These are phyloP conservation scores for Priceomyces haplophilus DNA, from an alignment of 805 yeast species.

Conservation along the genomic window DNA sequence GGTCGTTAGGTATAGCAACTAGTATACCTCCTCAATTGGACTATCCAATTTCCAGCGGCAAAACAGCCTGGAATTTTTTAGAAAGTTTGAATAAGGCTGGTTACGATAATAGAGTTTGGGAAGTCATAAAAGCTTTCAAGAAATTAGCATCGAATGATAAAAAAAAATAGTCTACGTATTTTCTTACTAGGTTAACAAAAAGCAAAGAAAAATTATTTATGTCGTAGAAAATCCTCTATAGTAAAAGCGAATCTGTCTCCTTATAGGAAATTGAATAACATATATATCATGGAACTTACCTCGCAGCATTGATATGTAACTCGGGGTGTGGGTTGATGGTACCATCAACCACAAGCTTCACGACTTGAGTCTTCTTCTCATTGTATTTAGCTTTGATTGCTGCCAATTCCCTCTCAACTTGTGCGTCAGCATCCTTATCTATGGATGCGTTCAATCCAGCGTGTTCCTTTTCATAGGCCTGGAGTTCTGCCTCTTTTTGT, in stretches of 20 bases:
- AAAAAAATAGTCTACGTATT: not conserved
- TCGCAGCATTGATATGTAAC: constrained; percentile 70
- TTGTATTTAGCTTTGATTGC: constrained; percentile 63
- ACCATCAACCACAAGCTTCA: constrained; percentile 74
- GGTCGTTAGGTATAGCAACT: constrained; percentile 57
- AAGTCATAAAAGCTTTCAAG: constrained; percentile 41
- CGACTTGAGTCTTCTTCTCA: constrained; percentile 63
- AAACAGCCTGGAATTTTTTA: constrained; percentile 87
- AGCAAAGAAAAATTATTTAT: not conserved
- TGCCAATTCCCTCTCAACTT: constrained; percentile 67
- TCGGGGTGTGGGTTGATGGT: constrained; percentile 78
- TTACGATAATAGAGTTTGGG: constrained; percentile 74
- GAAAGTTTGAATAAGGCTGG: constrained; percentile 79
- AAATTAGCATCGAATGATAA: constrained; percentile 27
- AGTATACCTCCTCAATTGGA: constrained; percentile 86
- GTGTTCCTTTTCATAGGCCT: constrained; percentile 66
- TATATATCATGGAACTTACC: not conserved
- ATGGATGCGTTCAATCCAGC: constrained; percentile 73
- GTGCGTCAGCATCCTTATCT: constrained; percentile 73
- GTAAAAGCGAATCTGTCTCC: not conserved
- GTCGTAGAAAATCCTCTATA: not conserved
- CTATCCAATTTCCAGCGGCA: constrained; percentile 81
- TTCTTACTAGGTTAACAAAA: not conserved
- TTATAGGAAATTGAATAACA: not conserved
- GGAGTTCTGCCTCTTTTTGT: constrained; percentile 79